Conservation (phyloP, 306 rosid species). For the Echinosophora koreensis region DNA sequence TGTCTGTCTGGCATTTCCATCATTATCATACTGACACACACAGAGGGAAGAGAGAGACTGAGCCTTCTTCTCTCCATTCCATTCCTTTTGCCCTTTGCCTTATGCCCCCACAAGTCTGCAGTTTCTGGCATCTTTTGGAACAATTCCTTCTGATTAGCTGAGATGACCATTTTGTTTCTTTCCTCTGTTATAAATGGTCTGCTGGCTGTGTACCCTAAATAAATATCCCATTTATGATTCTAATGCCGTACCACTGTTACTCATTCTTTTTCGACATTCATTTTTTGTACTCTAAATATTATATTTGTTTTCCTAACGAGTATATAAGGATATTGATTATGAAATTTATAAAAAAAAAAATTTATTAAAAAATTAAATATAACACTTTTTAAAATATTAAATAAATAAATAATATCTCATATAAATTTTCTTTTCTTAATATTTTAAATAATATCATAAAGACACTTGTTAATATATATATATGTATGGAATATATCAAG, state of each 20-base stretch:
- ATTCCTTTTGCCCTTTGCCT: slow-evolving; percentile 53
- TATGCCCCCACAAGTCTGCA: slow-evolving; percentile 29
- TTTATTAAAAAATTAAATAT: too few species aligned
- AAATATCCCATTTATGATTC: slow-evolving; percentile 42
- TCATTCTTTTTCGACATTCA: background rate
- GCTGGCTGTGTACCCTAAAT: slow-evolving; percentile 39
- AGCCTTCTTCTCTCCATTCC: background rate
- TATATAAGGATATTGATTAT: too few species aligned
- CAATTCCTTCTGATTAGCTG: slow-evolving; percentile 61
- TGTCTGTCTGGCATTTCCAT: slow-evolving; percentile 48
- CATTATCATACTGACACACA: slow-evolving; percentile 55
- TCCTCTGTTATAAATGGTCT: slow-evolving; percentile 42
- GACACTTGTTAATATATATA: too few species aligned
- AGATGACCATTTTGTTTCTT: slow-evolving; percentile 43
- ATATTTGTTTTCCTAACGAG: too few species aligned
- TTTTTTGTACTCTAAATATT: background rate
- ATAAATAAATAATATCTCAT: too few species aligned
- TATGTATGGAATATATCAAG: too few species aligned
- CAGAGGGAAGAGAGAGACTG: slow-evolving; percentile 18
- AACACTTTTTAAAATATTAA: too few species aligned
- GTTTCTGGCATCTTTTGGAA: slow-evolving; percentile 54
- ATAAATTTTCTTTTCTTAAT: too few species aligned
- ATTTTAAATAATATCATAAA: too few species aligned
- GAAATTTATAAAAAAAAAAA: too few species aligned
- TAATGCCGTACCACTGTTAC: slow-evolving; percentile 42